phyloP scores from a whole-genome alignment of 805 yeast species.

The Lachancea lanzarotensis region DNA sequence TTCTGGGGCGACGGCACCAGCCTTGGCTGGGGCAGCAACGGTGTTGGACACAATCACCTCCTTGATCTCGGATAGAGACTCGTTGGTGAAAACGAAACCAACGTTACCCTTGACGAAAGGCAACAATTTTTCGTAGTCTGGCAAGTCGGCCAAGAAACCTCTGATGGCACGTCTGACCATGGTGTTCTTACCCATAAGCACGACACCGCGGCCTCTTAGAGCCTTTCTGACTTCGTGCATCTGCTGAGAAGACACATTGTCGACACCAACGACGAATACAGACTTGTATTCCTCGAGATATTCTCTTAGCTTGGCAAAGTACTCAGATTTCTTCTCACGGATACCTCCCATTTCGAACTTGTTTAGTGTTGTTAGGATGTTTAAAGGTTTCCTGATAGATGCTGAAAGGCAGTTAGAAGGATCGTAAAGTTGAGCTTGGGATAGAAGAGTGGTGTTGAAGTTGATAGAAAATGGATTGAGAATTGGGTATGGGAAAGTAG shows the following conservation, averaged over 20 bases:
- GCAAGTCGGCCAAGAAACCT: slow-evolving; percentile 87
- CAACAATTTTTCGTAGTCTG: slow-evolving; percentile 91
- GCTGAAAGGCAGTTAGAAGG: neutral
- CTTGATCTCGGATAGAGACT: slow-evolving; percentile 86
- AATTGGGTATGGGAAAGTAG: neutral
- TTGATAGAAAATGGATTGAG: neutral
- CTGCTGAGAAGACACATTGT: slow-evolving; percentile 99
- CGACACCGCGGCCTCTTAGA: slow-evolving; percentile 90
- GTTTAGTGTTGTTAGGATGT: slow-evolving; percentile 73
- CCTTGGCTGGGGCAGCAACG: slow-evolving; percentile 99
- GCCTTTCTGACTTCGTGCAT: slow-evolving; percentile 99
- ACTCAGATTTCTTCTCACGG: slow-evolving; percentile 95
- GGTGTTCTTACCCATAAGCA: slow-evolving; percentile 99
- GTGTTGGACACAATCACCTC: slow-evolving; percentile 82
- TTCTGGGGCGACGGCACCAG: slow-evolving; percentile 98
- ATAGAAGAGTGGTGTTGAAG: neutral
- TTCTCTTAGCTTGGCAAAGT: slow-evolving; percentile 92
- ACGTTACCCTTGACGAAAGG: slow-evolving; percentile 97
- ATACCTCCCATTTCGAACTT: slow-evolving; percentile 98
- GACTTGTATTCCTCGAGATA: slow-evolving; percentile 96
- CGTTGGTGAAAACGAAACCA: slow-evolving; percentile 99
- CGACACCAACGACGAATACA: slow-evolving; percentile 98
- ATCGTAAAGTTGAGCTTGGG: neutral
- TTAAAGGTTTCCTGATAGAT: slow-evolving; percentile 53
- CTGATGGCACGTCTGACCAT: slow-evolving; percentile 99